Conservation (phyloP, 306 rosid species). For the Mucuna pruriens region DNA sequence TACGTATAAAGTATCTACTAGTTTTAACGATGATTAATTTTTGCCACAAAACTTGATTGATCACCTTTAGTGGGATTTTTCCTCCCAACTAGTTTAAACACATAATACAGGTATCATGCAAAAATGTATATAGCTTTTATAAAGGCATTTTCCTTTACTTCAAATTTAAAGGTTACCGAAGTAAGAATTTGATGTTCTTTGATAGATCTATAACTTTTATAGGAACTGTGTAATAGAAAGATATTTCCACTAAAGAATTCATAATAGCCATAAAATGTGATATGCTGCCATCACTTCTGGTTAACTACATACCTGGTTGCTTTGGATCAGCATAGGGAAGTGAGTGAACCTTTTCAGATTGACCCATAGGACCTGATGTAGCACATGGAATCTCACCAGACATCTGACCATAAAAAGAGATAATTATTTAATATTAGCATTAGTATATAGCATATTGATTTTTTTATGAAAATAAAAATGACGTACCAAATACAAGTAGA, state of each 20-base stretch:
- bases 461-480: neutral
- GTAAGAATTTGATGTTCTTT: conserved; percentile 68
- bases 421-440: conserved; percentile 4
- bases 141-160: neutral
- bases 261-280: conserved; percentile 32
- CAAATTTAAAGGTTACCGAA: neutral
- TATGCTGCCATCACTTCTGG: conserved; percentile 16
- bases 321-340: conserved; percentile 68
- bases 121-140: neutral
- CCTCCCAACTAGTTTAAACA: too few species aligned
- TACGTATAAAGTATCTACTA: too few species aligned
- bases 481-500: neutral
- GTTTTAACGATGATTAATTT: too few species aligned
- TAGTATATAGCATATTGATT: neutral
- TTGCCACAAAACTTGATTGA: too few species aligned
- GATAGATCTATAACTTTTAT: conserved; percentile 69
- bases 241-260: conserved; percentile 19
- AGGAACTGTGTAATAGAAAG: conserved; percentile 52
- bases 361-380: conserved; percentile 84
- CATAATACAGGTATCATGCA: neutral
- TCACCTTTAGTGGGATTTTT: too few species aligned
- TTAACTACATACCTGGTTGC: conserved; percentile 73
- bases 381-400: conserved; percentile 87
- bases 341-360: conserved; percentile 63
- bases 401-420: conserved; percentile 50